Base-by-base conservation (phyloP, 192 early-diverging fungal genomes). In the Allomyces javanicus region DNA sequence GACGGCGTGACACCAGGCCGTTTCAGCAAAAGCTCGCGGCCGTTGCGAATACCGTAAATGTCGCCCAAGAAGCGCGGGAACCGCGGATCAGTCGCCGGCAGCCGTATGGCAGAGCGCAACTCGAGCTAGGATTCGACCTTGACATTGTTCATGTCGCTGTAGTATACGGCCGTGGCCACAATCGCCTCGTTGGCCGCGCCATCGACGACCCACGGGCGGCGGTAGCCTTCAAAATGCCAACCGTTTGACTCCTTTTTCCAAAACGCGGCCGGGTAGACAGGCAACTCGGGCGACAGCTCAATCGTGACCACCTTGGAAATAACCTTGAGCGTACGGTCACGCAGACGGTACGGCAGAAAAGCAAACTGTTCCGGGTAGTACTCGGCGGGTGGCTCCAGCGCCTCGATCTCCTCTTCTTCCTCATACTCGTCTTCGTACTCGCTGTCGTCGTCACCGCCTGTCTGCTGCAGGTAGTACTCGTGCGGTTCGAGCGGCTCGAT, bases 271-370 rank as follows among this genome's bases (percentile, higher is more conserved):
- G 72, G 63, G 65, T 80, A 85, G 1, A 43, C 67, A 0, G 85
- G 80, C 19, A 80, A 79, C 55, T 85, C 83, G 21, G 85, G 87
- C 0, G 82, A 80, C 62, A 91, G 67, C 24, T 76, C 67, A 63
- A 87, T 86, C 71, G 75, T 83, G 62, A 84, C 81, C 71, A 87
- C 74, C 71, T 88, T 88, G 70, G 85, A 75, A 25, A 91, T 88
- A 17, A 83, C 84, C 64, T 85, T 81, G 27, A 84, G 64, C 19
- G 63, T 66, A 4, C 70, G 63, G 61, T 72, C 79, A 64, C 21
- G 69, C 73, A 40, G 67, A 68, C 1, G 4, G 26, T 27, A 27
- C 26, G 26, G 26, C 26, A n/a, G 1, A 1, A 27, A 27, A 27
- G 1, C 2, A 27, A 27, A 27, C 26, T 27, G 26, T 27, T 4